phyloP scores from a whole-genome alignment of 352 stramenopile genomes.

The Phytopythium aichiense region DNA sequence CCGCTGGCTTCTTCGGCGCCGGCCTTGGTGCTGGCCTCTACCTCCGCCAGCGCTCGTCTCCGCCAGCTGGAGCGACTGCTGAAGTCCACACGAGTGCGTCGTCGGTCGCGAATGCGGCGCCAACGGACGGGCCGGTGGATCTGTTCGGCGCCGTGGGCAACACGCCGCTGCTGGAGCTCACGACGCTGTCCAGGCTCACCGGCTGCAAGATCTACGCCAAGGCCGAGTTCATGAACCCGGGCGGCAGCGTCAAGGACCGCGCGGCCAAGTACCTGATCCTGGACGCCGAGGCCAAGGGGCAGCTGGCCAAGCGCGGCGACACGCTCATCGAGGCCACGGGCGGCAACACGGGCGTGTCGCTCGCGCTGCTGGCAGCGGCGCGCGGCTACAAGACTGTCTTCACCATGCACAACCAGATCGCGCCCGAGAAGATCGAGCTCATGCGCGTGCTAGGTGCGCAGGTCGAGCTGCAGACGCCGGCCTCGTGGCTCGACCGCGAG shows the following conservation, averaged over 20 bases:
- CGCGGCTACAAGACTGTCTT: conserved; percentile 82
- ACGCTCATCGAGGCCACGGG: conserved; percentile 82
- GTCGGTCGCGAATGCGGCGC: not conserved
- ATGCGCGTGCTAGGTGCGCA: conserved; percentile 75
- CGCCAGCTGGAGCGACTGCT: not conserved
- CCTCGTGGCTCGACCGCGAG: conserved; percentile 57
- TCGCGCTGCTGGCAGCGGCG: conserved; percentile 85
- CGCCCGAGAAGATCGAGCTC: conserved; percentile 72
- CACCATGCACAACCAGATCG: conserved; percentile 69
- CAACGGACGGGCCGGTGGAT: conserved; percentile 39
- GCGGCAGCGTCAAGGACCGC: conserved; percentile 93
- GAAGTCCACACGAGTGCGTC: no score
- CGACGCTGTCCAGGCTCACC: conserved; percentile 59
- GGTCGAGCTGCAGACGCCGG: conserved; percentile 57
- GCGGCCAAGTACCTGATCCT: conserved; percentile 91
- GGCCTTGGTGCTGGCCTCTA: conserved; percentile 9
- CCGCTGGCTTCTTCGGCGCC: conserved; percentile 4
- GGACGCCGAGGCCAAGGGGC: conserved; percentile 84
- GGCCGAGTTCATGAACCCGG: conserved; percentile 88
- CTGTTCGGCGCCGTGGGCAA: conserved; percentile 69
- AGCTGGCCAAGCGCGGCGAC: conserved; percentile 60
- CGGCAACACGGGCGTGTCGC: conserved; percentile 91
- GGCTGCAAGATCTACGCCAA: conserved; percentile 78
- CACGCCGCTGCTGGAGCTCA: conserved; percentile 70
- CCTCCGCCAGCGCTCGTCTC: not conserved